These are phyloP conservation scores for Colletotrichum noveboracense DNA, from an alignment of 2,329 filamentous ascomycete species.

Conservation along the genomic window DNA sequence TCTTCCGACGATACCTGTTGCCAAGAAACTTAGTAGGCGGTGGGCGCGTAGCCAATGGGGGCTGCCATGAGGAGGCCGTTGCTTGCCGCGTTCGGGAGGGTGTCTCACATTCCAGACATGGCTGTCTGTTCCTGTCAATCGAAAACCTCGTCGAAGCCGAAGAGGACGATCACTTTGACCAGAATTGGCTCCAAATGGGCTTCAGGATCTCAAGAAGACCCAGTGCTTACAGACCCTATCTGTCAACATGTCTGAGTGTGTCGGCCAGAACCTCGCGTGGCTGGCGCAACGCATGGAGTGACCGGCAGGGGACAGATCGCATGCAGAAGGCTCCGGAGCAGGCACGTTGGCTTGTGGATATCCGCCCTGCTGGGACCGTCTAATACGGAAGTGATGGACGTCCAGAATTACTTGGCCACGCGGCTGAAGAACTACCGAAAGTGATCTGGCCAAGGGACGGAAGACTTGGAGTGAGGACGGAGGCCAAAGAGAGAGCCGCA, in stretches of 20 bases:
- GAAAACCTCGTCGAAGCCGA: not conserved
- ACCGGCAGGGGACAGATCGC: not conserved
- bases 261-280: slow-evolving; percentile 3
- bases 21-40: not conserved
- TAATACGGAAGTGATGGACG: not conserved
- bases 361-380: not conserved
- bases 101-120: slow-evolving; percentile 6
- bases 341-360: not conserved
- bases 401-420: not conserved
- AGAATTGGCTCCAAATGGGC: not conserved
- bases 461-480: not conserved
- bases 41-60: not conserved
- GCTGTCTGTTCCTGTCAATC: not conserved
- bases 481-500: not conserved
- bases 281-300: not conserved
- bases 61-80: slow-evolving; percentile 3
- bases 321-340: not conserved
- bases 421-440: not conserved
- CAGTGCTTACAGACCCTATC: not conserved
- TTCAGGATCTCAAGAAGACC: not conserved
- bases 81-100: not conserved
- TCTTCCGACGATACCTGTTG: not conserved
- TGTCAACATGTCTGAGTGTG: not conserved
- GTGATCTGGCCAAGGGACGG: slow-evolving; percentile 3
- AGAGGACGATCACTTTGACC: not conserved